Percentiles rank a stretch among this genome's conserved stretches.
Conservation (phyloP, 2,329 filamentous ascomycete species). For the Sclerotinia subarctica region DNA sequence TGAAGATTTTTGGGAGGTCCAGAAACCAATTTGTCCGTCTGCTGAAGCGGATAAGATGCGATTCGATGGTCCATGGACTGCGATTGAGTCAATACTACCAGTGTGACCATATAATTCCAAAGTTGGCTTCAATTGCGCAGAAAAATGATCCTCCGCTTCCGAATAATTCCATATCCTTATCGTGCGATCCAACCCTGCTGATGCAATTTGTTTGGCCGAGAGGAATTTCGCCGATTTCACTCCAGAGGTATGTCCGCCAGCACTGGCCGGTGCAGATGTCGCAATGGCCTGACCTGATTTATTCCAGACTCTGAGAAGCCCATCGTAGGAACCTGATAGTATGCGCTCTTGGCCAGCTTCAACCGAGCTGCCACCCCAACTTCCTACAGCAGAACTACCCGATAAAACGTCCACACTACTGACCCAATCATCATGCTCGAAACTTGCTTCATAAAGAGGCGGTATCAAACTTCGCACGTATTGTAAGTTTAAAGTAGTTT, state of each 20-base stretch:
- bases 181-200: constrained; percentile 78
- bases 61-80: constrained; percentile 68
- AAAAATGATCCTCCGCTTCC: constrained; percentile 59
- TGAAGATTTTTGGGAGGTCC: constrained; percentile 75
- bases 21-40: constrained; percentile 82
- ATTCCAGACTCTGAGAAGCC: constrained; percentile 84
- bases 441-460: constrained; percentile 83
- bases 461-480: constrained; percentile 91
- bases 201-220: constrained; percentile 73
- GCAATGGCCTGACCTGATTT: constrained; percentile 81
- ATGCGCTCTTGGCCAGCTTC: constrained; percentile 64
- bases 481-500: constrained; percentile 83
- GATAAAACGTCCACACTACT: constrained; percentile 81
- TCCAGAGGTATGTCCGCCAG: constrained; percentile 71
- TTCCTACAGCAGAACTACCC: constrained; percentile 56
- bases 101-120: constrained; percentile 84
- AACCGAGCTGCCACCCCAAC: constrained; percentile 52
- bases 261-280: constrained; percentile 63
- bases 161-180: constrained; percentile 87
- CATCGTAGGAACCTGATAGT: constrained; percentile 92
- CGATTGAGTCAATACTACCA: constrained; percentile 69
- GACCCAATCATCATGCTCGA: constrained; percentile 98
- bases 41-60: constrained; percentile 82
- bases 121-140: constrained; percentile 59
- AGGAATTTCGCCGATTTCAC: constrained; percentile 84